Conservation (phyloP, 163 green algal species). For the Trebouxia gelatinosa region DNA sequence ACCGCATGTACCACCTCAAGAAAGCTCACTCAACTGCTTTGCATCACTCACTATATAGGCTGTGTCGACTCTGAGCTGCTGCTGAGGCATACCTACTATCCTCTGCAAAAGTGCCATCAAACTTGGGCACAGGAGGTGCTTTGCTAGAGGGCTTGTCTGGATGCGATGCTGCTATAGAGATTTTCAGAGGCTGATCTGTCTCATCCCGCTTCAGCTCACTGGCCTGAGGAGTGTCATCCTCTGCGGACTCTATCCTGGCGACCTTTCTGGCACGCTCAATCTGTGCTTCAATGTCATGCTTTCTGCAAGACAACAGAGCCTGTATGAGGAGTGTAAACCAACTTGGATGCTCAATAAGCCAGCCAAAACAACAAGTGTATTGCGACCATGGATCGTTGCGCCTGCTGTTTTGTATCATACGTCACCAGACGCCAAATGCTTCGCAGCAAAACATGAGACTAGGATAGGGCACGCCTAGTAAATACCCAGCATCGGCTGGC, state of each 20-base stretch:
- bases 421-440: no score
- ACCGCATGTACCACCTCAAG: no score
- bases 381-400: no score
- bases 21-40: no score
- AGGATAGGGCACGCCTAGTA: no score
- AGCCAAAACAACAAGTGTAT: no score
- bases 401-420: no score
- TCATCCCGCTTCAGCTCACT: constrained; percentile 57
- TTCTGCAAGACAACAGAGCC: constrained; percentile 19
- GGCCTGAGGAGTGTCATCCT: constrained; percentile 24
- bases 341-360: not conserved
- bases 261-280: constrained; percentile 52
- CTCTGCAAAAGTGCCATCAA: constrained; percentile 9
- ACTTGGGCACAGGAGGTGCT: not conserved
- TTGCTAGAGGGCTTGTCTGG: constrained; percentile 25
- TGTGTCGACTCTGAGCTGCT: not conserved
- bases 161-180: constrained; percentile 37
- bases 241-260: constrained; percentile 13
- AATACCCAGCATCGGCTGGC: no score
- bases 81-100: not conserved
- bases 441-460: no score
- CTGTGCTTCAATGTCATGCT: constrained; percentile 64
- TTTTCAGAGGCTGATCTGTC: constrained; percentile 46
- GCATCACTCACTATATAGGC: not conserved
- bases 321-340: no score